These are phyloP conservation scores for Helichrysum umbraculigerum DNA, from an alignment of 129 eudicot species.

Conservation along the genomic window DNA sequence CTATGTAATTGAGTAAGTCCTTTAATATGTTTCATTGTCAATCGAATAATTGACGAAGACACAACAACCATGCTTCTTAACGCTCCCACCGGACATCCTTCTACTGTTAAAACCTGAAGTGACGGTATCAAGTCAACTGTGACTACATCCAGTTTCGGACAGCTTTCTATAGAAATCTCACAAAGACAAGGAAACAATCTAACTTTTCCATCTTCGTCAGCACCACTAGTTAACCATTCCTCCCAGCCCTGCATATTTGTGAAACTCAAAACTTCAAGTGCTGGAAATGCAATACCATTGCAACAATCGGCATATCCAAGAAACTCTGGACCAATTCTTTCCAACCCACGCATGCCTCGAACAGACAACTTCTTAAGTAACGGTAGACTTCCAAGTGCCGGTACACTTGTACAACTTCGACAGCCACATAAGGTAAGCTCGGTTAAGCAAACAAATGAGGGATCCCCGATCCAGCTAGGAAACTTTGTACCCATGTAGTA, in stretches of 20 bases:
- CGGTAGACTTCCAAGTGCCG: slow-evolving; percentile 48
- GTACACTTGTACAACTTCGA: slow-evolving; percentile 33
- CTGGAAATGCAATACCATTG: slow-evolving; percentile 34
- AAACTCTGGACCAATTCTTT: slow-evolving; percentile 39
- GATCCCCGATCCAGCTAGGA: slow-evolving; percentile 56
- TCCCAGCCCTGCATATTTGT: slow-evolving; percentile 22
- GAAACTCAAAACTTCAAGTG: slow-evolving; percentile 26
- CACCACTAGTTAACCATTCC: slow-evolving; percentile 20
- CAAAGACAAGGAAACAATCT: slow-evolving; percentile 22
- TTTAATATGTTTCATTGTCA: background rate
- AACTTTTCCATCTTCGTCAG: background rate
- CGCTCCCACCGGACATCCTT: background rate
- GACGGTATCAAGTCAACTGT: background rate
- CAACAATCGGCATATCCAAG: slow-evolving; percentile 16
- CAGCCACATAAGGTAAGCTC: slow-evolving; percentile 33
- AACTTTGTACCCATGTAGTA: slow-evolving; percentile 37
- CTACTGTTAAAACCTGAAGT: background rate
- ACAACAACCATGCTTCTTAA: background rate
- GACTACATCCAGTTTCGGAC: background rate
- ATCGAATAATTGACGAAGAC: background rate
- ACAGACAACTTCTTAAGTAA: slow-evolving; percentile 36
- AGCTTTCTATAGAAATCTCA: background rate
- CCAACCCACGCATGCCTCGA: slow-evolving; percentile 32
- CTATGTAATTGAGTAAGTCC: background rate
- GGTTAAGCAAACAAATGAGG: slow-evolving; percentile 33